phyloP scores from a whole-genome alignment of 495 filamentous ascomycete genomes.

The Penicillium maclennaniae region DNA sequence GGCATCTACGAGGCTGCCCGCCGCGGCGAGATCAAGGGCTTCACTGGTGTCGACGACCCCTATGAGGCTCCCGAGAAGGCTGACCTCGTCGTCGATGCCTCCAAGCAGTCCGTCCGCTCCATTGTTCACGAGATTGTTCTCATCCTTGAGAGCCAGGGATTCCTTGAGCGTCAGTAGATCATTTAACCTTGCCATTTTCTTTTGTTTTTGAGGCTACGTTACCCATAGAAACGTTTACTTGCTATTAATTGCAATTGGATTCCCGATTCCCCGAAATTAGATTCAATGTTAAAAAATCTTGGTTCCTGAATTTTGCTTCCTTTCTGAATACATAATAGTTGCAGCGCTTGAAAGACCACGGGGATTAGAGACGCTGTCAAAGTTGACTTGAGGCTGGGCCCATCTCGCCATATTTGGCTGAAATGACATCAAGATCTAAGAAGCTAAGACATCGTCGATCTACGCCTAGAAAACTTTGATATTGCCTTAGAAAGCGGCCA shows the following conservation, averaged over 20 bases:
- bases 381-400: too few relatives aligned
- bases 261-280: conserved; percentile 32
- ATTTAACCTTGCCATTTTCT: conserved; percentile 15
- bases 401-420: too few relatives aligned
- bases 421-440: too few relatives aligned
- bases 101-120: conserved; percentile 82
- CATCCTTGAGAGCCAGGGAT: conserved; percentile 84
- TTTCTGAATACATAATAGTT: not conserved
- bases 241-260: conserved; percentile 24
- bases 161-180: conserved; percentile 47
- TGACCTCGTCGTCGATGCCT: conserved; percentile 77
- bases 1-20: conserved; percentile 86
- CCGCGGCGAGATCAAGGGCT: conserved; percentile 91
- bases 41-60: conserved; percentile 97
- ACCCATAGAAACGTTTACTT: conserved; percentile 19
- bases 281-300: conserved; percentile 1
- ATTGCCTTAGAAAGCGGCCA: too few relatives aligned
- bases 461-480: too few relatives aligned
- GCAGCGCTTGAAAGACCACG: too few relatives aligned
- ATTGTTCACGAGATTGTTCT: conserved; percentile 97
- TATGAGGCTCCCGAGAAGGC: conserved; percentile 85
- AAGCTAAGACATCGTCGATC: too few relatives aligned
- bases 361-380: too few relatives aligned
- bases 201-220: conserved; percentile 8
- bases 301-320: not conserved